Conservation (phyloP, 2,329 filamentous ascomycete genomes). For the Pestalotiopsis sp. region DNA sequence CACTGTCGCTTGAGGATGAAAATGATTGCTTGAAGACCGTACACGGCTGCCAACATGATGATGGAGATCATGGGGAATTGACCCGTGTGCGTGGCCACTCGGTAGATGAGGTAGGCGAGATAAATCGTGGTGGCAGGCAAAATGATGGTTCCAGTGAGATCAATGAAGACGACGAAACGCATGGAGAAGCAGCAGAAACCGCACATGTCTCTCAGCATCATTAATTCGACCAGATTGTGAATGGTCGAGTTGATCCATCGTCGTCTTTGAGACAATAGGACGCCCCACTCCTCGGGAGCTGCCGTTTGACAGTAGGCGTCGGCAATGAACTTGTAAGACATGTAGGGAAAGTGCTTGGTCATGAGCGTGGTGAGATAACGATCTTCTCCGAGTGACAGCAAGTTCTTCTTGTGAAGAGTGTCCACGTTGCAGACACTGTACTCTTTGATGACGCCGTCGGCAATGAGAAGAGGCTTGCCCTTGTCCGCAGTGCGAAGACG, state of each 20-base stretch:
- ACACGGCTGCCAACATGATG: constrained; percentile 85
- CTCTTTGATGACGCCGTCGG: constrained; percentile 83
- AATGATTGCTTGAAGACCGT: constrained; percentile 93
- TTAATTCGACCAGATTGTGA: constrained; percentile 91
- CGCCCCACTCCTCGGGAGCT: constrained; percentile 90
- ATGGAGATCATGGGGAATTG: constrained; percentile 87
- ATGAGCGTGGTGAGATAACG: constrained; percentile 92
- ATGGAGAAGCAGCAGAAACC: constrained; percentile 99
- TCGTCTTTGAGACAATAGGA: constrained; percentile 94
- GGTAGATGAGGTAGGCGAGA: constrained; percentile 85
- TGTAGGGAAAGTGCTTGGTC: constrained; percentile 94
- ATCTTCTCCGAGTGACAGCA: constrained; percentile 80
- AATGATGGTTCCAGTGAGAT: constrained; percentile 90
- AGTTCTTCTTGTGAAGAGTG: constrained; percentile 89
- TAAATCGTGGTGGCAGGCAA: constrained; percentile 88
- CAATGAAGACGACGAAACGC: constrained; percentile 94
- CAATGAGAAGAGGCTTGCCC: constrained; percentile 91
- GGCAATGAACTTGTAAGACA: constrained; percentile 95
- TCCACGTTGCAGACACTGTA: constrained; percentile 90
- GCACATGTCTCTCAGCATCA: constrained; percentile 90
- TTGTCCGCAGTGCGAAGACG: constrained; percentile 91
- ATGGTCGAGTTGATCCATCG: constrained; percentile 99
- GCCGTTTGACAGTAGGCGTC: constrained; percentile 93
- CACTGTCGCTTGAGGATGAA: constrained; percentile 97
- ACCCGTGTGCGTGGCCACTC: constrained; percentile 67